Evolutionary conservation across 306 rosid genomes (phyloP).

Genomic region (Hippophae tibetana): DNA sequence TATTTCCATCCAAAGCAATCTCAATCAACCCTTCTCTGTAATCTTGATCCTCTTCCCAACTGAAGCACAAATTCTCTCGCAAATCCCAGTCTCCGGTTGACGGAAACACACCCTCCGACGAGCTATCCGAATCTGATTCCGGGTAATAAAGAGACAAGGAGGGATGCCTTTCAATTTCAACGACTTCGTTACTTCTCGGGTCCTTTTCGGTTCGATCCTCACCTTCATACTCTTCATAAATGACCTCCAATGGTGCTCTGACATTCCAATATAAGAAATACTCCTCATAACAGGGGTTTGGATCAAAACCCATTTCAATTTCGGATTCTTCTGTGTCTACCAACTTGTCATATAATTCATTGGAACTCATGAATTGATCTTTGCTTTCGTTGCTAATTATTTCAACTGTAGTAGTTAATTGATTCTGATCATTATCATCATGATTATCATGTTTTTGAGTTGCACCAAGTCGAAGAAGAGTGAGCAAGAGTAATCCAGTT

Average conservation of each 20-base stretch:
- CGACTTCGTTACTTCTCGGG: neutral
- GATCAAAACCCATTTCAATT: conserved; percentile 25
- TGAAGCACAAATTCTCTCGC: conserved; percentile 32
- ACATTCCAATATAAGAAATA: conserved; percentile 68
- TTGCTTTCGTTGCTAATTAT: too few species aligned
- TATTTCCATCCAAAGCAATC: conserved; percentile 57
- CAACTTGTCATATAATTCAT: too few species aligned
- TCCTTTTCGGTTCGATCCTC: conserved; percentile 15
- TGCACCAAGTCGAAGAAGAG: conserved; percentile 66
- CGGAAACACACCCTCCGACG: conserved; percentile 44
- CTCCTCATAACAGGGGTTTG: conserved; percentile 35
- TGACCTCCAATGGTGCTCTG: conserved; percentile 77
- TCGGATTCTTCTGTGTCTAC: conserved; percentile 10
- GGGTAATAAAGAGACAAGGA: conserved; percentile 62
- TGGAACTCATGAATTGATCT: too few species aligned
- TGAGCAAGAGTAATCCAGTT: conserved; percentile 36
- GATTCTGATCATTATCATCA: neutral
- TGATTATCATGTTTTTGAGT: conserved; percentile 33
- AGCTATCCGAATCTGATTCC: conserved; percentile 70
- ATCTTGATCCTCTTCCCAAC: conserved; percentile 77
- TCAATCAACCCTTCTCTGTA: conserved; percentile 77
- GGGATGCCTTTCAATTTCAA: conserved; percentile 30
- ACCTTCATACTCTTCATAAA: conserved; percentile 65
- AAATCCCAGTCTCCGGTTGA: conserved; percentile 33
- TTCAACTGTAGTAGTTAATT: too few species aligned